Evolutionary conservation across 2,329 filamentous ascomycete genomes (phyloP), one percentile per base, ranked within the genome.

Genomic region (Myriangium duriaei): DNA sequence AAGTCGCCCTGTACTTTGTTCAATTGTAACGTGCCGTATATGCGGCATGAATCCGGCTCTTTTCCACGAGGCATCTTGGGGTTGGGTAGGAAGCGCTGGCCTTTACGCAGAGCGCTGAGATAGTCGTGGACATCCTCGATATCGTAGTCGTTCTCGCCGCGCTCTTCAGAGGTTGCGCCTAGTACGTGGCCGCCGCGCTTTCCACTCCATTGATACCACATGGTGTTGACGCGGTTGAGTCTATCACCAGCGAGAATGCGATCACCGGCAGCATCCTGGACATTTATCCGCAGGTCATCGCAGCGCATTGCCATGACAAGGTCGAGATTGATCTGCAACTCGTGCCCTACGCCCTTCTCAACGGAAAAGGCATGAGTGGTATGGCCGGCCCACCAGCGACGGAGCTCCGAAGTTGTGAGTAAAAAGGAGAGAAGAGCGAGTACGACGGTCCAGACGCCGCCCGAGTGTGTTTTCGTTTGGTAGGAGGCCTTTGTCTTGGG

Each of bases 1-100:
- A 98, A 96, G 59, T 98, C 88, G 3, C 88, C 91, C 61, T 95
- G 88, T 31, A 98, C 91, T 64, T 92, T 93, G 61, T 98, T 98
- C 48, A 92, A 72, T 49, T 93, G 81, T 57, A 98, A 60, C 51
- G 76, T 92, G 21, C 91, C 91, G 58, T 76, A 98, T 45, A 98
- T 76, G 33, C 91, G 76, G 59, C 91, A 98, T 45, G 81, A 81
- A 57, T 94, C 82, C 11, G 69, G 60, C 12, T 62, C 30, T 15
- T 14, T 51, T 16, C 68, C 60, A 37, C 63, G 62, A 1, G 49
- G 46, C 39, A 91, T 53, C 42, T 65, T 69, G 2, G 86, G 87
- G 2, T 85, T 91, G 69, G 81, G 87, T 24, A 72, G 51, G 46
- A 77, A 79, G 57, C 75, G 74, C 53, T 63, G 66, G 47, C 78